Base-by-base conservation (phyloP, 768 basidiomycete genomes). In the Amanita pseudoporphyria region DNA sequence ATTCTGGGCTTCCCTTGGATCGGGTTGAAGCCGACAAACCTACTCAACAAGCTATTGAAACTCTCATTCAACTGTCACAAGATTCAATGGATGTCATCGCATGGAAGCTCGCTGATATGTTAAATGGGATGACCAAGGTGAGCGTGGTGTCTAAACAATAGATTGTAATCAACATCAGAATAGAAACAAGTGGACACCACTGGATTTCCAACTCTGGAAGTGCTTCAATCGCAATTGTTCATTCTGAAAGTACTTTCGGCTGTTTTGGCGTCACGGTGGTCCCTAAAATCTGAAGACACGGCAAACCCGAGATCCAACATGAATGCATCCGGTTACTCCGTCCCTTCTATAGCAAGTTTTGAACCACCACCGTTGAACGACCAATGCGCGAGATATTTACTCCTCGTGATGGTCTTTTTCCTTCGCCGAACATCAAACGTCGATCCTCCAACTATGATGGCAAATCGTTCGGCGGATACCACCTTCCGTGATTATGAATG, bases 151-250 rank as follows among this genome's bases (percentile, higher is more conserved):
- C 45, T 52, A 7, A 3, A 39, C 21, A 22, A 37, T 13, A 36
- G 40, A 58, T 55, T 62, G 53, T 40, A 42, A 38, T 47, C 32
- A 18, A 45, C 46, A 38, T 44, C 14, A 39, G 52, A 56, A 10
- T 19, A 52, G 51, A 52, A 83, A 74, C 82, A 81, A 69, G 68
- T 71, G 53, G 77, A 80, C 57, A 54, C 65, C 12, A 66, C 71
- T 21, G 79, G 77, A 1, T 67, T 71, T 47, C 67, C 76, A 50
- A 70, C 81, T 2, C 70, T 87, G 14, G 84, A 90, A 49, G 76
- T 84, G 37, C 73, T 92, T 3, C 90, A 94, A 60, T 93, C 91
- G 0, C 87, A 93, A 61, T 71, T 94, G 1, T 89, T 88, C 57
- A 67, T 94, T 33, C 72, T 93, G 58, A 90, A 93, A 65, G 81